Percentiles rank a stretch among this genome's conserved stretches.
Evolutionary conservation across 2,329 filamentous ascomycete genomes (phyloP).

Genomic region (Coniella vitis): DNA sequence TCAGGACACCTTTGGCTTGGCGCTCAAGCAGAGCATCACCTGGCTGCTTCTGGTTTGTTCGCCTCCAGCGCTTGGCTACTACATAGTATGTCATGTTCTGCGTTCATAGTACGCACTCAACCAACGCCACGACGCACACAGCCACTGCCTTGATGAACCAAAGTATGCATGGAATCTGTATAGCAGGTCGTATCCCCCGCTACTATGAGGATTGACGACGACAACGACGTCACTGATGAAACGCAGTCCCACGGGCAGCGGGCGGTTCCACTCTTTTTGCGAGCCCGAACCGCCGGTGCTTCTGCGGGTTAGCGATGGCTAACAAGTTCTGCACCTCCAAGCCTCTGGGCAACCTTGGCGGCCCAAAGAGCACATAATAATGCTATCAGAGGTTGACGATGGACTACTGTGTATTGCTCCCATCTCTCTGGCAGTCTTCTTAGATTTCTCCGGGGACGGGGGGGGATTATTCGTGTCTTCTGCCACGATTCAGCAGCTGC

Average conservation of each 20-base stretch:
- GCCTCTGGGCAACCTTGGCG: conserved; percentile 15
- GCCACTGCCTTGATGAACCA: no score
- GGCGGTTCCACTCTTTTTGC: not conserved
- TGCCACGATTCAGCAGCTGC: no score
- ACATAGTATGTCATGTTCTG: not conserved
- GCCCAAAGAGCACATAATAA: not conserved
- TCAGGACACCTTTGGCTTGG: not conserved
- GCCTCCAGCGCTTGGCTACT: not conserved
- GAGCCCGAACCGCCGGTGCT: conserved; percentile 2
- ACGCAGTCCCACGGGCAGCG: not conserved
- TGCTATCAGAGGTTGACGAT: not conserved
- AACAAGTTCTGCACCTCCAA: not conserved
- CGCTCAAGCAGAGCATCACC: not conserved
- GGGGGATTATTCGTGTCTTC: no score
- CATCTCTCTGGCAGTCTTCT: no score
- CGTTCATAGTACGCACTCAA: no score
- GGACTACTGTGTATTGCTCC: no score
- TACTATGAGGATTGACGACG: conserved; percentile 13
- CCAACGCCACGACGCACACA: no score
- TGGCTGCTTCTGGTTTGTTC: not conserved
- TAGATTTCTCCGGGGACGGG: no score
- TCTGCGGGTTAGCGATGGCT: not conserved
- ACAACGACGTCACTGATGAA: conserved; percentile 14
- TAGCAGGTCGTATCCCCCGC: conserved; percentile 6
- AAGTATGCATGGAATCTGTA: no score